Conservation (phyloP, 345 rosid genomes). For the Bruguiera gymnorhiza region DNA sequence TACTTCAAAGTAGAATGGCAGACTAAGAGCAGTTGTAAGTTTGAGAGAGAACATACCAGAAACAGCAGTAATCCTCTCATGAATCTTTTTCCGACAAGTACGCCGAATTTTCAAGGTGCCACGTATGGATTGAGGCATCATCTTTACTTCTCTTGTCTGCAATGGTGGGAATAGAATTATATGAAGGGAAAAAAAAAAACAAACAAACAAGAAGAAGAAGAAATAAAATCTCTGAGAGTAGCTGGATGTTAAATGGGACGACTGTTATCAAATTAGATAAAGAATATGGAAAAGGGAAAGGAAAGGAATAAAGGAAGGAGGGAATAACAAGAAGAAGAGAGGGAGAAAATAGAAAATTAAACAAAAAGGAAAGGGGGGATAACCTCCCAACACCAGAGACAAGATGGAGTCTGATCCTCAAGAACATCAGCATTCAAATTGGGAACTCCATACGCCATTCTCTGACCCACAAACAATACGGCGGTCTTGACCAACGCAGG, state of each 20-base stretch:
- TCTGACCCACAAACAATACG: constrained; percentile 66
- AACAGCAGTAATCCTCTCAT: constrained; percentile 70
- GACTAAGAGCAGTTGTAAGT: no score
- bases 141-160: constrained; percentile 74
- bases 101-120: constrained; percentile 61
- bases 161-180: neutral
- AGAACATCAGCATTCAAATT: constrained; percentile 74
- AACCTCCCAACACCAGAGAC: constrained; percentile 99
- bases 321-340: no score
- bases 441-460: constrained; percentile 67
- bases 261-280: no score
- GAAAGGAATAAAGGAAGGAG: no score
- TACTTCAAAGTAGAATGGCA: no score
- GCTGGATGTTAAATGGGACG: no score
- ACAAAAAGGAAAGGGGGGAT: no score
- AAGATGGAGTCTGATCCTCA: constrained; percentile 58
- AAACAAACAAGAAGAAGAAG: no score
- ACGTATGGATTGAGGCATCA: constrained; percentile 58
- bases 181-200: no score
- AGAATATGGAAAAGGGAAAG: no score
- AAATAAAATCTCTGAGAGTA: no score
- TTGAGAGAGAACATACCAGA: constrained; percentile 38
- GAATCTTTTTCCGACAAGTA: constrained; percentile 71
- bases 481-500: constrained; percentile 57
- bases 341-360: no score